Base-by-base conservation (phyloP, 495 filamentous ascomycete species). In the Sphaerosporella brunnea region DNA sequence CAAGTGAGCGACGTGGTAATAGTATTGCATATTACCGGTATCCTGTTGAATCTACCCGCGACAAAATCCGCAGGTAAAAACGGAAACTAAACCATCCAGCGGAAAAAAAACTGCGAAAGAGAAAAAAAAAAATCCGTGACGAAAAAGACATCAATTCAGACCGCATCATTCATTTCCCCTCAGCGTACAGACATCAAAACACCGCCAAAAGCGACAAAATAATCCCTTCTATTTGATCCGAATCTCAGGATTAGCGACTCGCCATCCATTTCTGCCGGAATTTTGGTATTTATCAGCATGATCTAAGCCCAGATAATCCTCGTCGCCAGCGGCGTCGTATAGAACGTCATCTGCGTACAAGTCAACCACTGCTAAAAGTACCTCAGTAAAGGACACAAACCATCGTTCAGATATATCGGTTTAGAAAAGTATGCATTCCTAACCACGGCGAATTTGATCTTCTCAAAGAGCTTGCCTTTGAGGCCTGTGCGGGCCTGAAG, bases 401-500 rank as follows among this genome's bases (percentile, higher is more conserved):
- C 86, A 68, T 96, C 90, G 51, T 73, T 74, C 47, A 99, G 68
- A 67, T 93, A 94, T 46, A 73, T 68, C 3, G 87, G 80, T 55
- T 73, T 80, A 16, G 80, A 74, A 63, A 79, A 92, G 5, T 63
- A 60, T 21, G 70, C 63, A 45, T 80, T 73, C 50, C 75, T 73
- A 4, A 95, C 71, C 36, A 94, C 65, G 3, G 85, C 83, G 68
- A 99, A 95, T 64, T 87, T 94, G 62, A 96, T 86, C 70, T 95
- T 99, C 64, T 99, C 90, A 52, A 96, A 90, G 47, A 83, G 84
- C 68, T 96, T 96, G 52, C 90, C 90, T 66, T 94, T 96, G 62
- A 99, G 77, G 10, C 86, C 86, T 2, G 82, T 93, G 40, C 90
- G 74, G 60, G 82, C 83, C 54, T 84, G 84, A 2, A 99, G 69